phyloP scores from a whole-genome alignment of 148 eudicot genomes.

The Mesembryanthemum crystallinum region DNA sequence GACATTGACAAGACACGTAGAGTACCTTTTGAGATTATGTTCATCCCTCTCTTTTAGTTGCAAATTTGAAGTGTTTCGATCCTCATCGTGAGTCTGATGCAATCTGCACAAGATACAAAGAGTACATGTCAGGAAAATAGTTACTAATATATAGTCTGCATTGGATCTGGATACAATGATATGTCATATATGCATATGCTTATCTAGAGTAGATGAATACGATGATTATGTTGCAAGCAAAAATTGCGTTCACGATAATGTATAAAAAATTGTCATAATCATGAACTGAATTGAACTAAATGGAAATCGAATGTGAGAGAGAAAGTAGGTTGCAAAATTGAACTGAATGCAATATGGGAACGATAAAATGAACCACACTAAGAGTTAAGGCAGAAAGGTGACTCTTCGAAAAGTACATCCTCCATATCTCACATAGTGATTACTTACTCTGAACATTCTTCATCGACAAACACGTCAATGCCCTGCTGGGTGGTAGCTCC shows the following conservation, averaged over 20 bases:
- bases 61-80: constrained; percentile 39
- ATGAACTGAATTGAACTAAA: no score
- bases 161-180: background rate
- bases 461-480: constrained; percentile 84
- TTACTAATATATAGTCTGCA: no score
- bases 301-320: no score
- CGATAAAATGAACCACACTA: no score
- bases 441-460: constrained; percentile 68
- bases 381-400: no score
- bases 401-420: background rate
- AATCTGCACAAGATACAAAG: constrained; percentile 34
- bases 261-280: no score
- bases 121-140: background rate
- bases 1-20: background rate
- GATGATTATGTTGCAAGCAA: constrained; percentile 8
- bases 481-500: constrained; percentile 36
- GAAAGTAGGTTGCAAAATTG: no score
- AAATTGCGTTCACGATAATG: background rate
- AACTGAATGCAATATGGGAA: no score
- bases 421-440: background rate
- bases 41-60: constrained; percentile 59
- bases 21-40: constrained; percentile 59
- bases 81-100: constrained; percentile 27
- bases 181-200: background rate
- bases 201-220: no score